These are phyloP conservation scores for Penicillium chermesinum DNA, from an alignment of 495 filamentous ascomycete species.

Conservation along the genomic window DNA sequence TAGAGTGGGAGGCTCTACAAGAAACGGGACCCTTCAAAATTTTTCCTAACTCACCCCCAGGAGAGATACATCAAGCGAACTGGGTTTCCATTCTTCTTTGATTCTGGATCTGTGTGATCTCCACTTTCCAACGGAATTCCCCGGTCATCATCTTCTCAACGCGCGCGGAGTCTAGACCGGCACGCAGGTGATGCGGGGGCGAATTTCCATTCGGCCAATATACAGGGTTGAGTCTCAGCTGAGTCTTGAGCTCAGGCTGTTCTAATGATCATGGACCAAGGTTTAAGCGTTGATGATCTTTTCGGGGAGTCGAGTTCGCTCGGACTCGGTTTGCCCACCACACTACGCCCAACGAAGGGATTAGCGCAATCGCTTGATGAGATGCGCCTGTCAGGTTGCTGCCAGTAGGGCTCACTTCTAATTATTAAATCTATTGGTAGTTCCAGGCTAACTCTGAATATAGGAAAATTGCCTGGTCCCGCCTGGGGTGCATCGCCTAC, in stretches of 20 bases:
- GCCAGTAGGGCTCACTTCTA: slow-evolving; percentile 61
- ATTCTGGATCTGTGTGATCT: not conserved
- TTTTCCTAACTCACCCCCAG: no score
- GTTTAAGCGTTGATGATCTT: slow-evolving; percentile 66
- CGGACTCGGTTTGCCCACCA: slow-evolving; percentile 47
- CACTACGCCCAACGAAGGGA: slow-evolving; percentile 55
- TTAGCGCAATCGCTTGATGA: slow-evolving; percentile 73
- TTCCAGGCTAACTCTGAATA: slow-evolving; percentile 3
- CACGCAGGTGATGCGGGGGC: slow-evolving; percentile 10
- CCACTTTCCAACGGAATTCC: slow-evolving; percentile 4
- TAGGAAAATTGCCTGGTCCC: slow-evolving; percentile 87
- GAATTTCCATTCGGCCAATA: not conserved
- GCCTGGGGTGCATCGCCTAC: slow-evolving; percentile 77
- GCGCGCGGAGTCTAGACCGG: slow-evolving; percentile 2
- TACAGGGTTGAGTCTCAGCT: not conserved
- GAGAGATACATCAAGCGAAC: no score
- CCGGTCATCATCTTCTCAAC: slow-evolving; percentile 1
- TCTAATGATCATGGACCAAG: slow-evolving; percentile 61
- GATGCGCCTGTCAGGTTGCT: slow-evolving; percentile 70
- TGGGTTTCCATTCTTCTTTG: no score
- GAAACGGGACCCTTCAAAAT: not conserved
- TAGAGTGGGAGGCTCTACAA: no score
- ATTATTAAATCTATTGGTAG: not conserved
- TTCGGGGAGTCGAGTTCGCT: slow-evolving; percentile 63
- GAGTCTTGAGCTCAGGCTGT: slow-evolving; percentile 15